These are phyloP conservation scores for Westerdykella sp. DNA, from an alignment of 2,329 filamentous ascomycete genomes.

Conservation along the genomic window DNA sequence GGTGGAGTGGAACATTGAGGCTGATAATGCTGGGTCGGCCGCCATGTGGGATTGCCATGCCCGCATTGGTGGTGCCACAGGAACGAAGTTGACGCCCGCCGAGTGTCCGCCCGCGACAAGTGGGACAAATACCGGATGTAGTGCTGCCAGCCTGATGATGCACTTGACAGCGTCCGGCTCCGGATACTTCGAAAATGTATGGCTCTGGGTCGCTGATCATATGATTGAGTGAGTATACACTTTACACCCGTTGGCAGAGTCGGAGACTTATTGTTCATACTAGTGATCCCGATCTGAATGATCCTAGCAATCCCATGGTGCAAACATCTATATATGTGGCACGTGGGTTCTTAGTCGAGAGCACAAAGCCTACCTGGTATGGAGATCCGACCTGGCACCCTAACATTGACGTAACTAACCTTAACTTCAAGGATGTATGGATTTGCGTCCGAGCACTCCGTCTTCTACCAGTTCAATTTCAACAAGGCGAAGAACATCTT, in stretches of 20 bases:
- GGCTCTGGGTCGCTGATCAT: constrained; percentile 74
- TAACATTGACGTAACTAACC: no score
- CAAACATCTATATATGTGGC: constrained; percentile 84
- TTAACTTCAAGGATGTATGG: constrained; percentile 47
- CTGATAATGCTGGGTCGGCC: constrained; percentile 37
- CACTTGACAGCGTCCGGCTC: constrained; percentile 50
- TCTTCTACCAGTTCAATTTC: constrained; percentile 72
- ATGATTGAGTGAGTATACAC: not conserved
- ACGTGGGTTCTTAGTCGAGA: constrained; percentile 71
- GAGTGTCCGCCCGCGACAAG: constrained; percentile 71
- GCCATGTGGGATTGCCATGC: constrained; percentile 86
- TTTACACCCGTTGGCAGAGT: not conserved
- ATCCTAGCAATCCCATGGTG: constrained; percentile 51
- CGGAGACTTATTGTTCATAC: constrained; percentile 40
- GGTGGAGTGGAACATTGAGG: constrained; percentile 63
- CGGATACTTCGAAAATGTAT: constrained; percentile 52
- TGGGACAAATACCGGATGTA: constrained; percentile 55
- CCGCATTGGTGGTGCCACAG: constrained; percentile 72
- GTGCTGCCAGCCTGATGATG: constrained; percentile 57
- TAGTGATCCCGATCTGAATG: constrained; percentile 59
- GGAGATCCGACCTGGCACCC: no score
- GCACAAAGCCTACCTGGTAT: constrained; percentile 6
- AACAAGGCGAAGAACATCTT: constrained; percentile 70
- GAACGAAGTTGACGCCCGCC: constrained; percentile 69
- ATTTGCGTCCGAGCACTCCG: constrained; percentile 57